Evolutionary conservation across 306 rosid genomes (phyloP), one percentile per base, ranked within the genome.

Genomic region (Vigna angularis): DNA sequence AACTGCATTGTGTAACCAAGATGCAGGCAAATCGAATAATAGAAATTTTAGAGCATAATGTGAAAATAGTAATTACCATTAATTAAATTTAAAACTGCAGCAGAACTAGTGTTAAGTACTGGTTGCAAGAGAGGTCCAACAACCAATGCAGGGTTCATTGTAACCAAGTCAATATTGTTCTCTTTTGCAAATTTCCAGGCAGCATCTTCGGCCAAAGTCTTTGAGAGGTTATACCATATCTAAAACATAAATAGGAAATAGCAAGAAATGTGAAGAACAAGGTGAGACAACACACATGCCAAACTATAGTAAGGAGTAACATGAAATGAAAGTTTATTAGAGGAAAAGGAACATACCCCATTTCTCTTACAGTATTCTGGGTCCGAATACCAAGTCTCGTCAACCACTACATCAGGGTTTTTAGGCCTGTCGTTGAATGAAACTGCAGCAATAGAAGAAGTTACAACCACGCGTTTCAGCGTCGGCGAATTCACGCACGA

Each of bases 111-210:
- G 44, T 88, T 88, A 40, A 90, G 79, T 0, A 86, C 87, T 1
- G 90, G 91, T 80, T 92, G 95, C 76, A 90, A 83, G 55, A 88
- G 87, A 77, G 95, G 95, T 52, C 97, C 97, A 12, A 84, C 66
- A 63, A 86, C 90, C 93, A 90, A 67, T 59, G 87, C 82, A 24
- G 93, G 97, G 79, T 86, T 87, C 51, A 86, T 87, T 24, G 85
- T 20, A 72, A 92, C 90, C 91, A 90, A 57, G 79, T 92, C 95
- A 72, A 90, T 79, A 62, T 82, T 91, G 62, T 90, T 90, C 80
- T 92, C 93, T 74, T 70, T 87, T 15, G 68, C 89, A 72, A 90
- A 90, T 75, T 90, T 88, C 93, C 95, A 90, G 51, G 91, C 95
- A 69, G 83, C 87, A 14, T 90, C 90, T 76, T 90, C 95, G 2